Evolutionary conservation across 768 basidiomycete genomes (phyloP).

Genomic region (Rhodocollybia butyracea): DNA sequence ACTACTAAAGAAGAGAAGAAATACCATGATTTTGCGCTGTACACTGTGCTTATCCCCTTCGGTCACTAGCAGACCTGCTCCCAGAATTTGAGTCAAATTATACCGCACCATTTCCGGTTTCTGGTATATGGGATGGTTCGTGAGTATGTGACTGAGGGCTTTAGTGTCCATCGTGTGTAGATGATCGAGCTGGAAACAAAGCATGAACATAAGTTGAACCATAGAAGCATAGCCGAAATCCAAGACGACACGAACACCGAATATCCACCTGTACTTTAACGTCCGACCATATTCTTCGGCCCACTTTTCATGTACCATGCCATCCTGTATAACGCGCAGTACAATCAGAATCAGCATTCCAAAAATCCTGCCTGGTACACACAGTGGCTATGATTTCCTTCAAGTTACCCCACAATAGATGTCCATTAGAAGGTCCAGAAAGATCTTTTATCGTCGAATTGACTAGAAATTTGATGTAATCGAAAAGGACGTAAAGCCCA

Average conservation of each 20-base stretch:
- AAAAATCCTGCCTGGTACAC: neutral
- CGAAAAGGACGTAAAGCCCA: constrained; percentile 15
- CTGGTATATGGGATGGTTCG: constrained; percentile 51
- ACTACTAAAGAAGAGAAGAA: neutral
- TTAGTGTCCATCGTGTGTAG: constrained; percentile 59
- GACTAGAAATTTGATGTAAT: constrained; percentile 8
- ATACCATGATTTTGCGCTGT: constrained; percentile 46
- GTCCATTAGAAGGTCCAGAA: constrained; percentile 31
- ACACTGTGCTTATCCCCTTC: constrained; percentile 46
- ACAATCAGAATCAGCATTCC: neutral
- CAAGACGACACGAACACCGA: constrained; percentile 33
- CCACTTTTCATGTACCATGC: constrained; percentile 29
- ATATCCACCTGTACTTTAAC: constrained; percentile 26
- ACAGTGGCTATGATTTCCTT: constrained; percentile 23
- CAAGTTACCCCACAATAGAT: constrained; percentile 32
- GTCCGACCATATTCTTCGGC: constrained; percentile 31
- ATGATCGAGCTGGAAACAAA: constrained; percentile 30
- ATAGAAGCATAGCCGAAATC: neutral
- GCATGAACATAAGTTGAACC: neutral
- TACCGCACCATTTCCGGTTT: constrained; percentile 45
- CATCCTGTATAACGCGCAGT: constrained; percentile 11
- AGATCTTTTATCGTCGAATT: constrained; percentile 29
- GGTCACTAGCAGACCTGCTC: constrained; percentile 45
- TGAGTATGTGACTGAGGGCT: constrained; percentile 63
- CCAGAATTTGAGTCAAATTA: constrained; percentile 39